phyloP scores from a whole-genome alignment of 345 rosid species.

The Eutrema japonicum region DNA sequence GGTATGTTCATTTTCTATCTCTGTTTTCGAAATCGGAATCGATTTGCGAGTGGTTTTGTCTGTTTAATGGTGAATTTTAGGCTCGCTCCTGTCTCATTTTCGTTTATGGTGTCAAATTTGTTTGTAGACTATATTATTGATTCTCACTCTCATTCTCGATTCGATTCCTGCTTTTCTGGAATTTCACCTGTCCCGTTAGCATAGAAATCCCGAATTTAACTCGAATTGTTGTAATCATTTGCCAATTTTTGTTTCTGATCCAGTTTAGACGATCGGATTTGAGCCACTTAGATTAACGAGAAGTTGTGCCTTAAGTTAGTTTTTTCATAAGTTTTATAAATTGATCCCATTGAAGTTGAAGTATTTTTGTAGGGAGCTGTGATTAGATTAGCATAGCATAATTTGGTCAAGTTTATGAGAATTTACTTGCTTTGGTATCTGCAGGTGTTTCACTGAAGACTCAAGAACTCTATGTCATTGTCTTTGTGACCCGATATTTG shows the following conservation, averaged over 20 bases:
- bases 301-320: background rate
- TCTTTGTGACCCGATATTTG: conserved; percentile 72
- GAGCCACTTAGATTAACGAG: background rate
- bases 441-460: conserved; percentile 86
- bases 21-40: background rate
- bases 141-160: background rate
- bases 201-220: background rate
- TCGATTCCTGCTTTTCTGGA: background rate
- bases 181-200: background rate
- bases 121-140: too few species aligned
- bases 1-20: conserved; percentile 40
- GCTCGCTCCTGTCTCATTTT: background rate
- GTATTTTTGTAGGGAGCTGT: background rate
- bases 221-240: background rate
- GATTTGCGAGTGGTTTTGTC: background rate
- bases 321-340: background rate
- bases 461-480: conserved; percentile 75
- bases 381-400: background rate
- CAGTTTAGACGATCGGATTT: background rate
- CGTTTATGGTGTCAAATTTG: background rate
- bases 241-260: background rate
- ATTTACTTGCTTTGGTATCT: background rate
- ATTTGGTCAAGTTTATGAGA: background rate
- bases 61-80: too few species aligned
- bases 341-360: background rate